Percentiles rank a stretch among this genome's conserved stretches.
phyloP scores from a whole-genome alignment of 75 land plant genomes.

The Isoetes taiwanensis region DNA sequence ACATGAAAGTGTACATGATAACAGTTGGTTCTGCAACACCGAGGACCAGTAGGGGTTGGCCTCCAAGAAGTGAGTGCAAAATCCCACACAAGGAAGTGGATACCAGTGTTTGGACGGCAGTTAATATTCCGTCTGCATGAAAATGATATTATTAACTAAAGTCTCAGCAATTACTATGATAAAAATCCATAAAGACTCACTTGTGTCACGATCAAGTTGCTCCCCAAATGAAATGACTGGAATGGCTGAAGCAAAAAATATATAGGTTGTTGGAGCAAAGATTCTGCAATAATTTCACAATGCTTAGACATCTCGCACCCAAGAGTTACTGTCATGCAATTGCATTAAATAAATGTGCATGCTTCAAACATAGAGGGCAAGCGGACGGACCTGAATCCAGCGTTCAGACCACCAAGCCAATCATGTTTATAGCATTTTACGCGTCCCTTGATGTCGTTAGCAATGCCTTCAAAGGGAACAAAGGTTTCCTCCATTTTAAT shows the following conservation, averaged over 20 bases:
- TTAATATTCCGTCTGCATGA: slow-evolving; percentile 61
- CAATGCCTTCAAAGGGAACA: slow-evolving; percentile 52
- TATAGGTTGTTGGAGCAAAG: slow-evolving; percentile 84
- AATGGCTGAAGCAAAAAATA: slow-evolving; percentile 92
- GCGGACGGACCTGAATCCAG: slow-evolving; percentile 44
- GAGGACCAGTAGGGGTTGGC: slow-evolving; percentile 82
- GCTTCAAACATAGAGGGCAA: no score
- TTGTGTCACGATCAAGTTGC: slow-evolving; percentile 76
- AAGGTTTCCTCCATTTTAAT: slow-evolving; percentile 29
- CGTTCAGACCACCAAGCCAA: slow-evolving; percentile 54
- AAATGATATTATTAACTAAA: no score
- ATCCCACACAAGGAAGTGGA: slow-evolving; percentile 88
- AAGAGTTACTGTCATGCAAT: no score
- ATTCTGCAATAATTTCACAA: slow-evolving; percentile 40
- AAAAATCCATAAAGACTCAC: no score
- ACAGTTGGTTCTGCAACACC: slow-evolving; percentile 98
- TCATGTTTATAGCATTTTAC: slow-evolving; percentile 56
- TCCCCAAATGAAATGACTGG: slow-evolving; percentile 98
- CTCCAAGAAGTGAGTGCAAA: slow-evolving; percentile 79
- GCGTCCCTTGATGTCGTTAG: slow-evolving; percentile 55
- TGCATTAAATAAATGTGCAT: no score
- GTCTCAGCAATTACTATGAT: no score
- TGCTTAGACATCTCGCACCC: no score
- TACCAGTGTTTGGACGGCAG: slow-evolving; percentile 80
- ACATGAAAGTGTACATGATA: slow-evolving; percentile 93